Evolutionary conservation across 768 basidiomycete species (phyloP).

Genomic region (Dictyophora rubrovolvata): DNA sequence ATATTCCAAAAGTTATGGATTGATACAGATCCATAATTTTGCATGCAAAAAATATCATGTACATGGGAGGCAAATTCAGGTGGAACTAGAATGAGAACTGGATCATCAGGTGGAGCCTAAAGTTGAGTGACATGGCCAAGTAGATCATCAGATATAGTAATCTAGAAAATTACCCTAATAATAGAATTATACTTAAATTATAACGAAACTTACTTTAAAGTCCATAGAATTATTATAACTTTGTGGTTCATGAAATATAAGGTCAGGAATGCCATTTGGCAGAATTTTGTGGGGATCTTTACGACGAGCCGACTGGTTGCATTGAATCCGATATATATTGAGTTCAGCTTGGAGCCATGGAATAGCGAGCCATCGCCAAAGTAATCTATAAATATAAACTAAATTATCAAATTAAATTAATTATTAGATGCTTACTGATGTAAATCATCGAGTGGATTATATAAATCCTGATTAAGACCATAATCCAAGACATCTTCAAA

Average conservation of each 20-base stretch:
- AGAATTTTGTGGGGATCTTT: slow-evolving; percentile 26
- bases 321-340: slow-evolving; percentile 18
- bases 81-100: slow-evolving; percentile 28
- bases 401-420: too few relatives aligned
- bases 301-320: slow-evolving; percentile 18
- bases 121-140: slow-evolving; percentile 15
- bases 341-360: slow-evolving; percentile 25
- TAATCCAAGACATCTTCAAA: slow-evolving; percentile 27
- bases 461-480: slow-evolving; percentile 19
- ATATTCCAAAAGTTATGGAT: too few relatives aligned
- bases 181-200: not conserved
- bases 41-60: too few relatives aligned
- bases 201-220: slow-evolving; percentile 24
- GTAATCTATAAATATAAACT: slow-evolving; percentile 18
- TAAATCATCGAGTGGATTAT: not conserved
- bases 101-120: slow-evolving; percentile 25
- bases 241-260: slow-evolving; percentile 23
- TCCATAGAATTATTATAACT: slow-evolving; percentile 18
- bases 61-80: slow-evolving; percentile 14
- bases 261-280: slow-evolving; percentile 28
- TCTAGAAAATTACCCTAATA: slow-evolving; percentile 7
- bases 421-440: not conserved
- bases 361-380: slow-evolving; percentile 32
- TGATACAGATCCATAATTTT: too few relatives aligned
- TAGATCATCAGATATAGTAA: slow-evolving; percentile 12